Conservation (phyloP, 768 basidiomycete species). For the Chalciporus sphaerocephalus region DNA sequence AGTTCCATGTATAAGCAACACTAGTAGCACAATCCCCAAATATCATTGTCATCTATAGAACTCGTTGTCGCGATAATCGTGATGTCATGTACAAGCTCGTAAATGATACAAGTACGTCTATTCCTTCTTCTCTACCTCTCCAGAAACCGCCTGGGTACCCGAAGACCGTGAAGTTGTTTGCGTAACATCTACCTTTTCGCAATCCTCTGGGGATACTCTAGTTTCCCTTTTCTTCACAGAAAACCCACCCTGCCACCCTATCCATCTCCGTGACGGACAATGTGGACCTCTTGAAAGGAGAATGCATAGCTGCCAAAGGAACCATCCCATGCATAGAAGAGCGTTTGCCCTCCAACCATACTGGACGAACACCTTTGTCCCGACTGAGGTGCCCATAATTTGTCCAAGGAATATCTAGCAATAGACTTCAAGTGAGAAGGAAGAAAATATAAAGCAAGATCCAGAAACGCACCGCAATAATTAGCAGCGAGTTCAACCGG, state of each 20-base stretch:
- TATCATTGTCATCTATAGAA: too few relatives aligned
- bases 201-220: background rate
- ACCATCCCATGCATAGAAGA: slow-evolving; percentile 52
- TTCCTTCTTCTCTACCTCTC: background rate
- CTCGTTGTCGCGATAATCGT: too few relatives aligned
- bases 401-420: slow-evolving; percentile 65
- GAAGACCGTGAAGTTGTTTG: background rate
- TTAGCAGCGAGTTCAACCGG: slow-evolving; percentile 66
- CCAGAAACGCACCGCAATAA: slow-evolving; percentile 50
- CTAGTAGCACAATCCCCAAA: too few relatives aligned
- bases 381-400: slow-evolving; percentile 72
- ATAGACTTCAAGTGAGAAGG: background rate
- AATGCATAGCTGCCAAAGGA: slow-evolving; percentile 49
- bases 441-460: background rate
- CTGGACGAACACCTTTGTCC: slow-evolving; percentile 63
- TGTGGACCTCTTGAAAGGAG: slow-evolving; percentile 66
- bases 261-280: slow-evolving; percentile 39
- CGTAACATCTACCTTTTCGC: slow-evolving; percentile 3
- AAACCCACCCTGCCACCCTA: slow-evolving; percentile 37
- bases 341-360: slow-evolving; percentile 66
- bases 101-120: background rate
- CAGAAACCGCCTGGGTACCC: background rate
- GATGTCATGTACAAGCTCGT: too few relatives aligned
- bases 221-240: background rate
- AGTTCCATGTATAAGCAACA: too few relatives aligned